Base-by-base conservation (phyloP, 1,284 basidiomycete genomes). In the Rhodotorula sp. region DNA sequence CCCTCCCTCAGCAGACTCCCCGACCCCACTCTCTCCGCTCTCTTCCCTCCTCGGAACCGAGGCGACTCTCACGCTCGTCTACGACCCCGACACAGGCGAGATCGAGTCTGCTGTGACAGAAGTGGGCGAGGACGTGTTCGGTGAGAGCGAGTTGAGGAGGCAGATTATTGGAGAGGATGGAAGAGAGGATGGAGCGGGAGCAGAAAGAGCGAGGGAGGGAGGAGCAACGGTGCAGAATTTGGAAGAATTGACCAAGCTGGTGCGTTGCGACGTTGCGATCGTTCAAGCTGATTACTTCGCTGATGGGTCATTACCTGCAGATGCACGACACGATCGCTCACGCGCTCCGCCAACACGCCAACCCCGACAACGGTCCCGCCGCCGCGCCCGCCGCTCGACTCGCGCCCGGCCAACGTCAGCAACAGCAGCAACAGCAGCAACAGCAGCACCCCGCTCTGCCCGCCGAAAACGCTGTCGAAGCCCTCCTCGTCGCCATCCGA, bases 71-170 rank as follows among this genome's bases (percentile, higher is more conserved):
- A 58, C 61, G 20, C 57, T 73, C 46, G 58, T 70, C 6, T 73
- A 68, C 62, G 68, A 73, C 34, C 32, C 66, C 30, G 66, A 70
- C 8, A 70, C 68, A 34, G 68, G 68, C 47, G 58, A 67, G 46
- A 68, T 73, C 63, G 57, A 65, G 32, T 66, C 66, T 10, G 58
- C 61, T 15, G 55, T 63, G 24, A 59, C 56, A 36, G 62, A 64
- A 1, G 6, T 19, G 5, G 68, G 57, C 30, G 68, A 70, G 55
- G 59, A 61, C 24, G 39, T 69, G 24, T 62, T 36, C n/a, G 24
- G 60, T 30, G 62, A 60, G 29, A 59, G 59, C 48, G 61, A 59
- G 32, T 46, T 66, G n/a, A 48, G 53, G 52, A 27, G 34, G 27
- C 39, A 60, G 59, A 46, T 66, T 0, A 39, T 51, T 7, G 59